A percentile compares a stretch with the other conserved stretches of the same genome.
Conservation (phyloP, 176 grass and related monocot genomes). For the Eremochloa ophiuroides region DNA sequence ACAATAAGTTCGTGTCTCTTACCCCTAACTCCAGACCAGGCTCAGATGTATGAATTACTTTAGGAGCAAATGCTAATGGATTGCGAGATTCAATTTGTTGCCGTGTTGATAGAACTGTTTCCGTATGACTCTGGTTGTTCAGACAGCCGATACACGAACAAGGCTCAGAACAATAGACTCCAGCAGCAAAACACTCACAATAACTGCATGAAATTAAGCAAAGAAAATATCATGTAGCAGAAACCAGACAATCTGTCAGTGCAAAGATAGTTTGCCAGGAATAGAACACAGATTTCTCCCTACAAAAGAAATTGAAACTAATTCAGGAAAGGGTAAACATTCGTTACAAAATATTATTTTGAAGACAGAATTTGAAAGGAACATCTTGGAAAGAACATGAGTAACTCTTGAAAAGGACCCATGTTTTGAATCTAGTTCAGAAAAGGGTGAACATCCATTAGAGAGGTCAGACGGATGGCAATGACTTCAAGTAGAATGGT, state of each 20-base stretch:
- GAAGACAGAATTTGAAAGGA: not conserved
- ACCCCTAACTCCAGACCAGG: slow-evolving; percentile 66
- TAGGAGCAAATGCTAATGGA: slow-evolving; percentile 98
- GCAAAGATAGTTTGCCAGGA: not conserved
- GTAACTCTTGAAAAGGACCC: not conserved
- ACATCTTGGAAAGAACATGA: slow-evolving; percentile 8
- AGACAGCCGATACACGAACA: slow-evolving; percentile 87
- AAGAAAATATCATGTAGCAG: not conserved
- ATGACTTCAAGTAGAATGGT: not conserved
- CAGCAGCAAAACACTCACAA: slow-evolving; percentile 97
- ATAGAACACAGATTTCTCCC: not conserved
- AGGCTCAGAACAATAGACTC: slow-evolving; percentile 96
- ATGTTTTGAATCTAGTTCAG: not conserved
- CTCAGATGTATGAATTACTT: slow-evolving; percentile 83
- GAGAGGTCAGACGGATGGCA: not conserved
- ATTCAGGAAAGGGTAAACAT: not conserved
- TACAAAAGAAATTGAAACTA: not conserved
- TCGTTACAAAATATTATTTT: slow-evolving; percentile 1
- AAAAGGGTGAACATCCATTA: not conserved
- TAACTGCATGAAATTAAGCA: slow-evolving; percentile 56
- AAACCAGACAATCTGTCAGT: slow-evolving; percentile 3
- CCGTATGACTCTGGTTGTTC: slow-evolving; percentile 73
- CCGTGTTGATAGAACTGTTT: slow-evolving; percentile 79
- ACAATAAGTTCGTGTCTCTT: slow-evolving; percentile 22
- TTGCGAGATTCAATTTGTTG: slow-evolving; percentile 96